Base-by-base conservation (phyloP, 139 green algal genomes). In the Chlamydomonas sphaeroides region DNA sequence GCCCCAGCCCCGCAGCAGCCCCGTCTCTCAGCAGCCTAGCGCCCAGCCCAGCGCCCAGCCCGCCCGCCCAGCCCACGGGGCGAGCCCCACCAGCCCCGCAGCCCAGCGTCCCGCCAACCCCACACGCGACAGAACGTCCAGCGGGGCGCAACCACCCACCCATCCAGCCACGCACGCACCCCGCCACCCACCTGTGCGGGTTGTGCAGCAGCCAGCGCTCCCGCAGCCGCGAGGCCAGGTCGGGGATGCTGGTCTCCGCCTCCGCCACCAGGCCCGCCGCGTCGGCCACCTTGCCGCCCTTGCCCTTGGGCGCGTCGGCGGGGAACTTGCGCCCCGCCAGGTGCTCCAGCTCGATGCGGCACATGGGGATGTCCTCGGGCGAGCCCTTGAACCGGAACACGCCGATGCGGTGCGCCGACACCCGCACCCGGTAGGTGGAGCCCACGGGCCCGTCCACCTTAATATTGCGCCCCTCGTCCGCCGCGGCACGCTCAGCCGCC, bases 301-400 rank as follows among this genome's bases (percentile, higher is more conserved):
- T 81, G 59, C 74, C 74, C 74, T 81, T 81, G 30, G 74, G 74
- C n/a, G 76, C 63, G 57, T 83, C 76, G 10, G 11, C 3, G 11
- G 76, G 76, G 63, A 83, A 83, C 25, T 48, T 41, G 25, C 76
- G 30, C 1, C 75, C 80, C 28, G 56, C 69, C 33, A 90, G 80
- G 28, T 65, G 48, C 6, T 69, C 62, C 33, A 80, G 28, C 35
- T 53, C 76, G 18, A 90, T 62, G 36, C 86, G 62, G 30, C 85
- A 82, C 71, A 90, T 86, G 25, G 68, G 28, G 0, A 90, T 28
- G 4, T 80, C 68, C 62, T 81, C 71, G 1, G 86, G 86, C 39
- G 66, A 85, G 48, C 86, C 86, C 65, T 90, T 90, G 78, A 90
- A 90, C 26, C 61, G 72, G 66, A 79, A 90, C 21, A 35, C 30